Evolutionary conservation across 441 rosid species (phyloP), one percentile per base, ranked within the genome.

Genomic region (Jatropha podagrica): DNA sequence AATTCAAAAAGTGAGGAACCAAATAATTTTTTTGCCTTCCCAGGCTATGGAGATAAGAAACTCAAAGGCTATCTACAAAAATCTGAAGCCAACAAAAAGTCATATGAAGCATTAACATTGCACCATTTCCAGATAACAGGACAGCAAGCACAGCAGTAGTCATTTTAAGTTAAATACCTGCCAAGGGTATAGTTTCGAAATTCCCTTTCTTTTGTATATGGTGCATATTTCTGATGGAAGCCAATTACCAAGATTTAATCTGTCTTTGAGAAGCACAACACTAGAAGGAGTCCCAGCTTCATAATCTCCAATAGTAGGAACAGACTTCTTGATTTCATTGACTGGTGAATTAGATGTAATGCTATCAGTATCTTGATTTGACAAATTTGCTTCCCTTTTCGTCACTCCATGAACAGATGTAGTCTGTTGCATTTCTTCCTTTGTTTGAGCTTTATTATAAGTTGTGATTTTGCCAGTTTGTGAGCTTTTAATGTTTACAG

Each of bases 181-280:
- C 99, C 99, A 96, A 65, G 91, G 87, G 84, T 96, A 92, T 52
- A 96, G 85, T 85, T 91, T 88, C 60, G 85, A 87, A 73, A 95
- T 92, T 81, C 98, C 98, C 86, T 75, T 96, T 85, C 83, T 93
- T 78, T 82, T 87, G 84, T 92, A 95, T 73, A 86, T 82, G 81
- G 76, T 81, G 88, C 97, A 92, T 79, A 92, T 85, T 79, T 91
- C 94, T 68, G 83, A 73, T 79, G 98, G 98, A 87, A 95, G 99
- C 99, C 98, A 95, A 72, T 82, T 83, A 83, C 82, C 83, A 65
- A 95, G 85, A 72, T 83, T 86, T 73, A 92, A 80, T 69, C 73
- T 77, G 72, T 88, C 94, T 77, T 83, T 86, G 69, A 42, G 78
- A 40, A 77, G 79, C 83, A 74, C 80, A 79, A 65, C 79, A 83